phyloP scores from a whole-genome alignment of 1,284 basidiomycete genomes.

The Somion occarium region DNA sequence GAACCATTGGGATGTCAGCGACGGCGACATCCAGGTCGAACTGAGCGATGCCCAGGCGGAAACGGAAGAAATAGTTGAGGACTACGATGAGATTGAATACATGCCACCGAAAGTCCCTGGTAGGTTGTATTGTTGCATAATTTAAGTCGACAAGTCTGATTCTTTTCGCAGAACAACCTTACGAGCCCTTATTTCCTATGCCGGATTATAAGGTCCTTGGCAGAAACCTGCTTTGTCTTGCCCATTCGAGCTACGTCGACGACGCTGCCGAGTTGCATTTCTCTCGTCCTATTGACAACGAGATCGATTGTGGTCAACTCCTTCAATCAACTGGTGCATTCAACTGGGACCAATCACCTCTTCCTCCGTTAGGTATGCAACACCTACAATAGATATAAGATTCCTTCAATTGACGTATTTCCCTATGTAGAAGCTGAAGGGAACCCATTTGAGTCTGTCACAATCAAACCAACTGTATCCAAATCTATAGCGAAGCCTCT shows the following conservation, averaged over 20 bases:
- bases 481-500: neutral
- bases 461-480: neutral
- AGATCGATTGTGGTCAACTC: constrained; percentile 19
- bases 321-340: constrained; percentile 20
- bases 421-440: neutral
- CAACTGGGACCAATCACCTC: constrained; percentile 13
- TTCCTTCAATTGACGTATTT: too few species aligned
- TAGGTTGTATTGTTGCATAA: constrained; percentile 28
- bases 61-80: constrained; percentile 31
- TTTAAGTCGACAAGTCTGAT: too few species aligned
- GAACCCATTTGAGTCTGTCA: neutral
- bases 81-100: constrained; percentile 71
- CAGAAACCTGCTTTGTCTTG: constrained; percentile 19
- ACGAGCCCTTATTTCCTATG: constrained; percentile 30
- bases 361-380: constrained; percentile 25
- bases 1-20: constrained; percentile 71
- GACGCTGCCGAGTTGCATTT: constrained; percentile 27
- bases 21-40: constrained; percentile 46
- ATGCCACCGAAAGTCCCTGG: constrained; percentile 68
- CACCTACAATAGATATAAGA: too few species aligned
- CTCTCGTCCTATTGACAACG: constrained; percentile 20
- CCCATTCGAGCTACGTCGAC: constrained; percentile 22
- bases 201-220: constrained; percentile 30
- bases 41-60: constrained; percentile 17
- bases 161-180: constrained; percentile 24